Evolutionary conservation across 164 flowering plant species (phyloP), one percentile per base, ranked within the genome.

Genomic region (Umbilicus rupestris): DNA sequence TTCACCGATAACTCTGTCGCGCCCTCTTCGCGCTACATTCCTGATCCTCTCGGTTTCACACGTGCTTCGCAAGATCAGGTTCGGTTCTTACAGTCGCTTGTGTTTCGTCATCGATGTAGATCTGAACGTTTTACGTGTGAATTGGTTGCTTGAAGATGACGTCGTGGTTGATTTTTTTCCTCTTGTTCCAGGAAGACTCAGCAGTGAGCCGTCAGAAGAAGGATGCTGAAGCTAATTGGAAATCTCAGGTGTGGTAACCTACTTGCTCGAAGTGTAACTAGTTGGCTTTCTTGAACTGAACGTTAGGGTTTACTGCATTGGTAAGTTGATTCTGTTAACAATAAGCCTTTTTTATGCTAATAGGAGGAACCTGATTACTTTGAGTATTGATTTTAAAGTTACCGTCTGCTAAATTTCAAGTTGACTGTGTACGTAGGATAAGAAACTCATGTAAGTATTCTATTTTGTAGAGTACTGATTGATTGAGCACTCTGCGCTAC

Each of bases 201-300:
- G 42, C 91, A 1, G 63, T 80, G 26, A 82, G 82, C 69, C 83
- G 84, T 19, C 92, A 89, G 69, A 88, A 85, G 89, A 92, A 92
- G 80, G 96, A 92, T 55, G 89, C 95, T 24, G 98, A 92, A 77
- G 80, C 93, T 8, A 83, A 70, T 79, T 92, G 98, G 98, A 92
- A 92, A 75, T 12, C 90, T 45, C 96, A 92, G 96, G 98, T 87
- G 72, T 20, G 72, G 16, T 16, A 67, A 55, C 64, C 24, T 15
- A 24, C 41, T 66, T 46, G 7, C 24, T n/a, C 1, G 22, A 37
- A n/a, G 20, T 55, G 33, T 12, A 3, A 28, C 19, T 28, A 26
- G 31, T 55, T 8, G 28, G 33, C 29, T 28, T 55, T 33, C 55
- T n/a, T 20, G 26, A n/a, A 47, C 55, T 47, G 26, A 47, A 5